Conservation (phyloP, 2,329 filamentous ascomycete genomes). For the Pseudogymnoascus sp. region DNA sequence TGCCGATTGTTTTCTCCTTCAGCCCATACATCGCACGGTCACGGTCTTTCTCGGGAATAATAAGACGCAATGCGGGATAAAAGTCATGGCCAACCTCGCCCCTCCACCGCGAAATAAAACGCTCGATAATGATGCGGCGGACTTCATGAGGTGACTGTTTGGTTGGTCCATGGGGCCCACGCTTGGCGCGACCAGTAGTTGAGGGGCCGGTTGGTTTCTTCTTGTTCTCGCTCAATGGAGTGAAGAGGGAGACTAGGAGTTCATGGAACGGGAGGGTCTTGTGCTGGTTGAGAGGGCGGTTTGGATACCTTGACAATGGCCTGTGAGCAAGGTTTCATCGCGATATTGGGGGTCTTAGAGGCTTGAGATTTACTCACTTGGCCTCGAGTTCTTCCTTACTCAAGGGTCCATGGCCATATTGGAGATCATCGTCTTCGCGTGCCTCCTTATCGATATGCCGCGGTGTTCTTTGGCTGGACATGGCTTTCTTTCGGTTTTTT, state of each 20-base stretch:
- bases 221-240: constrained; percentile 70
- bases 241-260: constrained; percentile 70
- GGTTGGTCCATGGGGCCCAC: constrained; percentile 49
- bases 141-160: constrained; percentile 67
- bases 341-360: background rate
- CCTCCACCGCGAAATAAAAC: constrained; percentile 82
- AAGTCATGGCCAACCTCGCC: constrained; percentile 85
- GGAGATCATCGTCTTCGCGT: constrained; percentile 37
- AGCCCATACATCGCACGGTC: constrained; percentile 89
- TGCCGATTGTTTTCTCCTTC: constrained; percentile 86
- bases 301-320: constrained; percentile 57
- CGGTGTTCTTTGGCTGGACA: constrained; percentile 1
- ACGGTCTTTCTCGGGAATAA: constrained; percentile 85
- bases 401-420: constrained; percentile 39
- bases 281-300: constrained; percentile 72
- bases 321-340: constrained; percentile 13
- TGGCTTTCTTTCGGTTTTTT: background rate
- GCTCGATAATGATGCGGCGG: constrained; percentile 70
- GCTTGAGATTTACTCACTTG: constrained; percentile 18
- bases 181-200: constrained; percentile 44
- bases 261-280: constrained; percentile 77
- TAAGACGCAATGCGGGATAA: constrained; percentile 84
- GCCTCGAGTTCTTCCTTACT: constrained; percentile 22
- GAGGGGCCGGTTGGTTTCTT: constrained; percentile 48
- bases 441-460: constrained; percentile 21